Evolutionary conservation across 176 grass and related monocot genomes (phyloP), one percentile per base, ranked within the genome.

Genomic region (Avena sativa): DNA sequence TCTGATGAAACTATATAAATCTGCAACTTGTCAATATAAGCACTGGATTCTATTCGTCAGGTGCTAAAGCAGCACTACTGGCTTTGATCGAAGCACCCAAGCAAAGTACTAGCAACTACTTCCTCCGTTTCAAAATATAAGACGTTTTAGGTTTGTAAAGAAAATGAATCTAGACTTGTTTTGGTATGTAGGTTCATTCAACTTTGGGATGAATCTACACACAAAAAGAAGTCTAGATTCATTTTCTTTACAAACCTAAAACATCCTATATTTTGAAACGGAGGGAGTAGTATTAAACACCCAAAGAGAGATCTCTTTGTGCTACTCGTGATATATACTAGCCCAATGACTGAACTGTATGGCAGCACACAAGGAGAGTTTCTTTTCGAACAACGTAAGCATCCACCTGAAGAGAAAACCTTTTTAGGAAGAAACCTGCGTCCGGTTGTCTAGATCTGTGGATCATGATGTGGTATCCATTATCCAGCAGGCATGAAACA

Each of bases 391-490:
- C 86, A 88, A 81, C 59, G 76, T 81, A 81, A 85, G 76, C 81
- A 88, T 68, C 81, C 83, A 90, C 52, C 38, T 70, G 70, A 48
- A 74, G 26, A 28, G 73, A 80, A 56, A 76, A 16, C 14, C 5
- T 48, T 73, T 16, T 19, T 14, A 34, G 74, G 74, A 77, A 16
- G 84, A 49, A 83, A 78, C 25, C 57, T 71, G 64, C 36, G 61
- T 63, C 38, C 38, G 30, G 56, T 79, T 36, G 36, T 6, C 20
- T 58, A 21, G 53, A 50, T 64, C 44, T 91, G 69, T 88, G 86
- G 86, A 88, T 71, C 52, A 43, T 85, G 81, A 91, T 76, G 81
- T 85, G 85, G 81, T 83, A 26, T 83, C 69, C 82, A 74, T 81
- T 56, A 51, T 70, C 26, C 44, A 82, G 32, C 69, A 80, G 30